Evolutionary conservation across 306 rosid species (phyloP).

Genomic region (Crataegus laevigata): DNA sequence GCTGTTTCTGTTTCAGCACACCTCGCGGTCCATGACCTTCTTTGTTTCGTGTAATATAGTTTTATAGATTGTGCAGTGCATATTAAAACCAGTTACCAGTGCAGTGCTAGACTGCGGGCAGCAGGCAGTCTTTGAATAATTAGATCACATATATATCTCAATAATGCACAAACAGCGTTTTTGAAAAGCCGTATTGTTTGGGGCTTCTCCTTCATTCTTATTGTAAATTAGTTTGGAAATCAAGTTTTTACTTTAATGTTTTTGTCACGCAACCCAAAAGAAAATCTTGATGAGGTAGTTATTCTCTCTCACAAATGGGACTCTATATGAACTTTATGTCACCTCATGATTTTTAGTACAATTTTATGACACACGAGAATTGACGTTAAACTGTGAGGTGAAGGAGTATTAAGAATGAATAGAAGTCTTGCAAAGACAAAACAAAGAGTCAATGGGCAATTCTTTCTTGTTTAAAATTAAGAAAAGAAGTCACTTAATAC

Average conservation of each 20-base stretch:
- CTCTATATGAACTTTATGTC: no score
- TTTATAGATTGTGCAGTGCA: not conserved
- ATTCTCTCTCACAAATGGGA: no score
- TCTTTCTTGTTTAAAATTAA: no score
- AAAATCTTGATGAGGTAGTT: no score
- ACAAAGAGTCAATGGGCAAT: no score
- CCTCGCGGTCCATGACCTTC: slow-evolving; percentile 56
- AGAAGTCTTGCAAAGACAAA: no score
- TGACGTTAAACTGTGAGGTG: no score
- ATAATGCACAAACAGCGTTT: not conserved
- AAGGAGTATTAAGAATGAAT: no score
- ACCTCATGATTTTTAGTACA: no score
- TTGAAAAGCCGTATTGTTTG: not conserved
- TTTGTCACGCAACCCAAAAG: no score
- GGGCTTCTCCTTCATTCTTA: not conserved
- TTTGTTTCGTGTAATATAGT: not conserved
- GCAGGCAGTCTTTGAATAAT: not conserved
- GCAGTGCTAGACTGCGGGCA: not conserved
- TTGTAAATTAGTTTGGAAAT: not conserved
- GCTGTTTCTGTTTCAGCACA: slow-evolving; percentile 57
- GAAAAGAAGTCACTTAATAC: no score
- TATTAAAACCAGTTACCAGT: not conserved
- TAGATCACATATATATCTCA: not conserved
- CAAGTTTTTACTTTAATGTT: not conserved
- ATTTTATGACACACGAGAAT: no score